Evolutionary conservation across 73 alveolate genomes (phyloP).

Genomic region (Symbiodinium pilosum): DNA sequence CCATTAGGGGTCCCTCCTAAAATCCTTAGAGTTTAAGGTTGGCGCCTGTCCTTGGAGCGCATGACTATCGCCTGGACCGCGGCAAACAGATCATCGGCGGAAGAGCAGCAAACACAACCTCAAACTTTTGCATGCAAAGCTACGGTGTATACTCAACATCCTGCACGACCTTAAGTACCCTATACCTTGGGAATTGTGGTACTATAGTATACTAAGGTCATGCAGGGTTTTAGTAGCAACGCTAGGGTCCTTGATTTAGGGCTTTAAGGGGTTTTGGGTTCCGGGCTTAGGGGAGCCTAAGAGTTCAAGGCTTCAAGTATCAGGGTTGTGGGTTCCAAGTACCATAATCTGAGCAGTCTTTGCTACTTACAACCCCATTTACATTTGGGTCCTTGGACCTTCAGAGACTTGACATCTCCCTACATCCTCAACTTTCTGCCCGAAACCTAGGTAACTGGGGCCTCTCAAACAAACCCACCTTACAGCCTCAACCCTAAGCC

Average conservation of each 20-base stretch:
- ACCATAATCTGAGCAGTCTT: no score
- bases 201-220: background rate
- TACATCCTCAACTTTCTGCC: no score
- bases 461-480: no score
- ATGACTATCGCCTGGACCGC: slow-evolving; percentile 76
- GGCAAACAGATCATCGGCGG: slow-evolving; percentile 74
- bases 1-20: no score
- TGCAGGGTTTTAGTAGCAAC: background rate
- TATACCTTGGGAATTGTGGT: background rate
- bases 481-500: no score
- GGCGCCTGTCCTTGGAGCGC: slow-evolving; percentile 77
- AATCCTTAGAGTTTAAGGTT: no score
- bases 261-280: background rate
- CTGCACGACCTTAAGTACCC: background rate
- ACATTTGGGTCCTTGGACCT: no score
- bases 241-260: background rate
- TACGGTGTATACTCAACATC: no score
- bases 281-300: background rate
- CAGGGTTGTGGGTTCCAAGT: background rate
- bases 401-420: no score
- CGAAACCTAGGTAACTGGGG: no score
- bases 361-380: no score
- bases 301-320: background rate
- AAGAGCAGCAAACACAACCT: slow-evolving; percentile 82
- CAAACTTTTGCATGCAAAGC: no score